These are phyloP conservation scores for Candida tunisiensis DNA, from an alignment of 1,139 yeast genomes.

Conservation along the genomic window DNA sequence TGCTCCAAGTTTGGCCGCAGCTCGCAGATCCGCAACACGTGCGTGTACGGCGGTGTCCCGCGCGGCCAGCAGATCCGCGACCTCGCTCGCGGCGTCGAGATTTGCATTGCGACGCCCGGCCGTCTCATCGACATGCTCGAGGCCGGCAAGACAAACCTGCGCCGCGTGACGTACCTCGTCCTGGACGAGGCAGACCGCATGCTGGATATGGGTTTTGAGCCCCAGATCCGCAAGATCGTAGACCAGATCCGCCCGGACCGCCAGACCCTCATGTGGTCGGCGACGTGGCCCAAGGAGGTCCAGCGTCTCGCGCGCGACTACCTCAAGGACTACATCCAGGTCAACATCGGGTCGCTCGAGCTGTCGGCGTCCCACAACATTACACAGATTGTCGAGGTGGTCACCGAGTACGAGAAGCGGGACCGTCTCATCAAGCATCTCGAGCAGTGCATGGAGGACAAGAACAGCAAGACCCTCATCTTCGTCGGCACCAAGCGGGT, in stretches of 20 bases:
- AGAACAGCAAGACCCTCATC: slow-evolving; percentile 61
- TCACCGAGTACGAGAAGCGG: slow-evolving; percentile 84
- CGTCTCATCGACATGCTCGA: slow-evolving; percentile 96
- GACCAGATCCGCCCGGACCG: slow-evolving; percentile 95
- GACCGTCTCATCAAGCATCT: slow-evolving; percentile 77
- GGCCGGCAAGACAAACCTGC: slow-evolving; percentile 83
- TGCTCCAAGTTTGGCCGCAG: slow-evolving; percentile 88
- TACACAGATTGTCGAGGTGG: slow-evolving; percentile 84
- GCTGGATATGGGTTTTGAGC: slow-evolving; percentile 97
- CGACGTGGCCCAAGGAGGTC: slow-evolving; percentile 99
- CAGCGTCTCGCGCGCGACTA: slow-evolving; percentile 85
- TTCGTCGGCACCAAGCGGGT: slow-evolving; percentile 94
- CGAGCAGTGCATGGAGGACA: slow-evolving; percentile 67
- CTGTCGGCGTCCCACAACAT: slow-evolving; percentile 93
- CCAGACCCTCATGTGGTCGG: slow-evolving; percentile 99
- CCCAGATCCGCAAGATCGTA: slow-evolving; percentile 87
- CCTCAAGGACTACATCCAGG: slow-evolving; percentile 86
- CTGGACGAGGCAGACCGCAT: slow-evolving; percentile 75
- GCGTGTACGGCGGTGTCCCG: slow-evolving; percentile 99
- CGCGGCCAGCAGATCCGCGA: slow-evolving; percentile 96
- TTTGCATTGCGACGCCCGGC: slow-evolving; percentile 94
- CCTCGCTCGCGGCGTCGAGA: slow-evolving; percentile 87
- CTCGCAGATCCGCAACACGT: slow-evolving; percentile 89
- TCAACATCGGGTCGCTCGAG: slow-evolving; percentile 89
- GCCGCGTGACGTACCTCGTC: slow-evolving; percentile 92